These are phyloP conservation scores for Eimeria praecox DNA, from an alignment of 169 alveolate genomes.

Conservation along the genomic window DNA sequence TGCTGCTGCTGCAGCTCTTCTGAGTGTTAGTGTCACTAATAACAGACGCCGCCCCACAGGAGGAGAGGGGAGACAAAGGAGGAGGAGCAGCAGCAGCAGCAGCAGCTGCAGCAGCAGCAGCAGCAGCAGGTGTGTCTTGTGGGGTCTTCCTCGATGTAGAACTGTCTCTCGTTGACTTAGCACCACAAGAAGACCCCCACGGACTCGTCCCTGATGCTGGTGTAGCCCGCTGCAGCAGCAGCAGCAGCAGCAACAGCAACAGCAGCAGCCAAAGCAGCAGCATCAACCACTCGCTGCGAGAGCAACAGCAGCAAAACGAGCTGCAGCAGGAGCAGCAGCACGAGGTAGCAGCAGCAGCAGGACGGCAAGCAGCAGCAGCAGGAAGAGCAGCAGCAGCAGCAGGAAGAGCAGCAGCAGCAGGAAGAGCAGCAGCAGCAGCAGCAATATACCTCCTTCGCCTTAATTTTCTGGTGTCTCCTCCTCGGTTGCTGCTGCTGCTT, in stretches of 20 bases:
- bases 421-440: background rate
- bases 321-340: background rate
- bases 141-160: background rate
- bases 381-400: background rate
- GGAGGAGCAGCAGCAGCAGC: background rate
- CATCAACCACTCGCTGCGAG: background rate
- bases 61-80: background rate
- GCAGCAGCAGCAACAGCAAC: background rate
- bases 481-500: background rate
- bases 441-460: background rate
- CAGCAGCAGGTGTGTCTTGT: background rate
- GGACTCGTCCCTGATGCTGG: background rate
- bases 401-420: background rate
- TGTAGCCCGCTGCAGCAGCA: constrained; percentile 12
- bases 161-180: background rate
- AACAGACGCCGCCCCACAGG: background rate
- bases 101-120: background rate
- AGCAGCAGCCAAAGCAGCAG: background rate
- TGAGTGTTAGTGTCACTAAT: background rate
- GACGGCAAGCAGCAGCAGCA: too few species aligned
- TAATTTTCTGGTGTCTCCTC: background rate
- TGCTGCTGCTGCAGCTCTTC: constrained; percentile 32
- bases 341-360: background rate
- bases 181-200: background rate
- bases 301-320: background rate